phyloP scores from a whole-genome alignment of 768 basidiomycete genomes.

The Neoboletus magnificus region DNA sequence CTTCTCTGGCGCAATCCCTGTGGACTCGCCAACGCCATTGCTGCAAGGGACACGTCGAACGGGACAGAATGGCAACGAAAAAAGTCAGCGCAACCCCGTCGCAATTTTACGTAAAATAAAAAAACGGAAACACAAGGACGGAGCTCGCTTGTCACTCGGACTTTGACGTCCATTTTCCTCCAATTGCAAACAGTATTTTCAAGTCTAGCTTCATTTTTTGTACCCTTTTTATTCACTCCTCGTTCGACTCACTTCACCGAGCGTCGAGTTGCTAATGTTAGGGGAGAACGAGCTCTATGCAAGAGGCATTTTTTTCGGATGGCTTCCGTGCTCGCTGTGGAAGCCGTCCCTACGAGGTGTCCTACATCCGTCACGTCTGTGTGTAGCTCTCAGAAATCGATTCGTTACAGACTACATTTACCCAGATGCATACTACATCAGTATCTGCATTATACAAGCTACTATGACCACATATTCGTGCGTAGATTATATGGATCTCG shows the following conservation, averaged over 20 bases:
- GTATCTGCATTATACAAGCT: conserved; percentile 8
- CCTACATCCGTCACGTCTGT: conserved; percentile 35
- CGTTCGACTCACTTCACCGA: conserved; percentile 41
- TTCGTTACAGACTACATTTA: neutral
- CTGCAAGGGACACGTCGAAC: neutral
- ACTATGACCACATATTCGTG: neutral
- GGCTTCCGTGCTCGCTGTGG: conserved; percentile 33
- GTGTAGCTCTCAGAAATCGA: neutral
- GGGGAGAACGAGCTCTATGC: conserved; percentile 40
- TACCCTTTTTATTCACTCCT: conserved; percentile 48
- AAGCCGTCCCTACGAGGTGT: conserved; percentile 62
- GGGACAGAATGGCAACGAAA: neutral
- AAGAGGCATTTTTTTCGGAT: conserved; percentile 57
- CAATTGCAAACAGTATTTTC: neutral
- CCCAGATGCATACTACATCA: conserved; percentile 2
- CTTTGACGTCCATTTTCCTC: neutral
- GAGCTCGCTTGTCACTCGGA: neutral
- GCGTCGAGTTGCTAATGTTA: conserved; percentile 49
- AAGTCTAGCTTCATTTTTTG: neutral
- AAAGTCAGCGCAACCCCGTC: neutral
- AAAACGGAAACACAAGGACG: neutral
- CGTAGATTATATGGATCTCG: neutral
- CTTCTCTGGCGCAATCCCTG: conserved; percentile 26
- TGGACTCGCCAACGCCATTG: conserved; percentile 21
- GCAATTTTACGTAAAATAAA: conserved; percentile 20